Base-by-base conservation (phyloP, 495 filamentous ascomycete species). In the Polyplosphaeria fusca region DNA sequence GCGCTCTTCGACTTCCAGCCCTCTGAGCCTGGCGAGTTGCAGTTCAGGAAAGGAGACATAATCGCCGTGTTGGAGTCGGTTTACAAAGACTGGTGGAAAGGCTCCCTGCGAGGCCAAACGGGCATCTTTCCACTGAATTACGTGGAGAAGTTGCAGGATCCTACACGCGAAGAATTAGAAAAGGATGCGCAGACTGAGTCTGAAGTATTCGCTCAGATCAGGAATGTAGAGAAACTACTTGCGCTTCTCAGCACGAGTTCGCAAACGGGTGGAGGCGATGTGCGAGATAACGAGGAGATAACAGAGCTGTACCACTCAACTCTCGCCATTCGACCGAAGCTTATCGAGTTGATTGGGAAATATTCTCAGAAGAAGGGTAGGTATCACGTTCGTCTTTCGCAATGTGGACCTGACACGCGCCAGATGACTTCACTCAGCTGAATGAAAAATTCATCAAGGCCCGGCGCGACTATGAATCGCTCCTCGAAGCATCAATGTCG, bases 391-490 rank as follows among this genome's bases (percentile, higher is more conserved):
- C 35, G 39, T 61, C 4, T 7, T 54, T 42, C 11, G 43, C 24
- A 3, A 18, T 40, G 39, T 46, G 52, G 40, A 64, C 40, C 16
- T 11, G 0, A 14, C 66, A 42, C 11, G 19, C n/a, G n/a, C n/a
- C 56, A 96, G 91, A 98, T 73, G 93, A 98, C 67, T 96, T 98
- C 67, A 95, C 92, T 2, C 90, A 95, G 66, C 80, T 98, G 38
- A 98, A 98, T 68, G 93, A 98, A 65, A 97, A 97, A 70, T 98
- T 98, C 71, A 97, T 98, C 77, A 98, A 98, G 73, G 93, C 93
- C 11, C 84, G 93, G 53, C 82, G 92, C 63, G 93, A 97, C 68
- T 98, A 97, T 70, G 93, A 98, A 71, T 83, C 87, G 24, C 78
- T 98, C n/a, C 76, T 98, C 30, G 93, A 98, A 70, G 86, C 88